phyloP scores from a whole-genome alignment of 495 filamentous ascomycete species.

The Glarea lozoyensis region DNA sequence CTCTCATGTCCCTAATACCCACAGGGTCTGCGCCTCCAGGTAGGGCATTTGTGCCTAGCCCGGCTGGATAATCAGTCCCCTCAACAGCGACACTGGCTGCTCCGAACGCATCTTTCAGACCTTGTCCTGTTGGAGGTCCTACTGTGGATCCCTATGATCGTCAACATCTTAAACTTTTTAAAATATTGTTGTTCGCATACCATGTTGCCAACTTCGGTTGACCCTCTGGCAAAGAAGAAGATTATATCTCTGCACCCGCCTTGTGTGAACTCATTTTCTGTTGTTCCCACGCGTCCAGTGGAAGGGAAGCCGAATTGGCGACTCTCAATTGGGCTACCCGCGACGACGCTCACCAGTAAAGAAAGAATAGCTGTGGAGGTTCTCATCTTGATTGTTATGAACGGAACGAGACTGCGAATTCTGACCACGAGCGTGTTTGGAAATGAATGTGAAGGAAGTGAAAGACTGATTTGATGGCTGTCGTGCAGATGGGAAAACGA shows the following conservation, averaged over 20 bases:
- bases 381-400: background rate
- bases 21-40: conserved; percentile 25
- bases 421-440: no score
- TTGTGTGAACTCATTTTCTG: conserved; percentile 33
- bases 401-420: no score
- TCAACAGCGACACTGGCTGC: conserved; percentile 27
- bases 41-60: conserved; percentile 27
- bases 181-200: conserved; percentile 23
- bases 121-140: conserved; percentile 25
- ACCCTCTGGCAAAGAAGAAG: conserved; percentile 43
- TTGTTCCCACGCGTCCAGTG: conserved; percentile 16
- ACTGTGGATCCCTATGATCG: conserved; percentile 24
- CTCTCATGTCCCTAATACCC: conserved; percentile 14
- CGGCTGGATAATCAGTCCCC: conserved; percentile 31
- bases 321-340: background rate
- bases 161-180: background rate
- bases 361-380: background rate
- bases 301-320: no score
- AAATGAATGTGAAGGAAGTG: no score
- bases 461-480: no score
- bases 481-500: no score
- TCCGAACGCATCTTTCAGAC: conserved; percentile 23
- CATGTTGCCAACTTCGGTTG: conserved; percentile 42
- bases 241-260: conserved; percentile 37
- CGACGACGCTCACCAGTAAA: background rate